phyloP scores from a whole-genome alignment of 2,329 filamentous ascomycete species.

The Botrytis porri region DNA sequence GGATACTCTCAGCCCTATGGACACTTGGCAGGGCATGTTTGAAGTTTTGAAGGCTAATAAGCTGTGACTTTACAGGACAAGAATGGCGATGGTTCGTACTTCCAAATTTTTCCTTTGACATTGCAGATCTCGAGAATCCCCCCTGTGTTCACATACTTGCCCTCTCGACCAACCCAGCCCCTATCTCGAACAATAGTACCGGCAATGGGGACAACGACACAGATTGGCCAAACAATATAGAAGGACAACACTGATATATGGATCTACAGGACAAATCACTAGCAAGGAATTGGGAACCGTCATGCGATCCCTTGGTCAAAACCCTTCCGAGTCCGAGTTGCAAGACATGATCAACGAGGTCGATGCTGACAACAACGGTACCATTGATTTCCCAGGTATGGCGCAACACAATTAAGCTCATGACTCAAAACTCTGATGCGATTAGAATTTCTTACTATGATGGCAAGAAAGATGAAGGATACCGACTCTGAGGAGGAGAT shows the following conservation, averaged over 20 bases:
- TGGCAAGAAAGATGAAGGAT: conserved; percentile 93
- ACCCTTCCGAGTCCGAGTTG: conserved; percentile 84
- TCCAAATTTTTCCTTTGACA: background rate
- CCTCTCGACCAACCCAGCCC: background rate
- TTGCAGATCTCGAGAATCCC: background rate
- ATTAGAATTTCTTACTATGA: conserved; percentile 86
- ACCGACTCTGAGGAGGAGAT: conserved; percentile 91
- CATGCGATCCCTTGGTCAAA: conserved; percentile 87
- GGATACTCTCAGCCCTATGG: conserved; percentile 24
- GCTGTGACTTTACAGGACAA: conserved; percentile 61
- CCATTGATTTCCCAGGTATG: conserved; percentile 86
- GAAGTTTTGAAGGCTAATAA: conserved; percentile 33
- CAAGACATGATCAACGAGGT: conserved; percentile 96
- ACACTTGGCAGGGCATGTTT: conserved; percentile 21
- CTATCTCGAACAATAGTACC: background rate
- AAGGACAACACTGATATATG: conserved; percentile 1
- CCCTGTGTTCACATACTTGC: background rate
- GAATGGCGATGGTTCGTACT: conserved; percentile 80
- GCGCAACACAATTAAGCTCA: conserved; percentile 2
- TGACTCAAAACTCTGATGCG: conserved; percentile 33
- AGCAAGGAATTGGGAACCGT: conserved; percentile 88
- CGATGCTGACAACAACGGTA: conserved; percentile 88
- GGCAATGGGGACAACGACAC: background rate
- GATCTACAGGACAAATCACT: conserved; percentile 73
- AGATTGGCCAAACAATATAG: background rate